Base-by-base conservation (phyloP, 169 alveolate species). In the Toxoplasma gondii region DNA sequence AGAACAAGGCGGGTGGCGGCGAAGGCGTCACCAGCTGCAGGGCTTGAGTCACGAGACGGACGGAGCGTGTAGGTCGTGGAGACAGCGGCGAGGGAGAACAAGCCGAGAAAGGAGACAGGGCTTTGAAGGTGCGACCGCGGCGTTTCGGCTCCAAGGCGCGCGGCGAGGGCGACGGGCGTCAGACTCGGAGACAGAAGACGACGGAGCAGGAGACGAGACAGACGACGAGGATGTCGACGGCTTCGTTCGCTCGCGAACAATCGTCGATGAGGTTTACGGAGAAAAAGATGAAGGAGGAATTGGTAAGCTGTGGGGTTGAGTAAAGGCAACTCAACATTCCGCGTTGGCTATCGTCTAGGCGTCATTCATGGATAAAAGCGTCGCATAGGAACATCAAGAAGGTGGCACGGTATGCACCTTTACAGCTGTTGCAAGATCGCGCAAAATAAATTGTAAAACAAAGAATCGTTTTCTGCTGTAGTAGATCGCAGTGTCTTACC, bases 151-250 rank as follows among this genome's bases (percentile, higher is more conserved):
- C 31, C 22, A 64, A 1, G 74, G 31, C n/a, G 7, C 74, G 29
- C 31, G 74, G 4, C 74, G 7, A 64, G 74, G n/a, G 34, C 7
- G n/a, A 64, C 34, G 34, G n/a, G 34, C 4, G 10, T 39, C 54
- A 2, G 90, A 82, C 90, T 43, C 54, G 58, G 90, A 22, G 90
- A 82, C 90, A 39, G 90, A 38, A 24, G 91, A 81, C 45, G 67
- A 80, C 36, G 94, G 74, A 2, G 90, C 54, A 34, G 43, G 36
- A 17, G 39, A 69, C 49, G 94, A 53, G n/a, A 58, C 70, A 7
- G 94, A 91, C 12, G 90, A 82, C 38, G 91, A 91, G 41, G 91
- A 91, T 34, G 91, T 83, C 36, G 94, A 91, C 43, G 94, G 94
- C 10, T 34, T 91, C 24, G 82, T 91, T 41, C 80, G 91, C 64